Conservation (phyloP, 2,329 filamentous ascomycete species). For the Arachnomyces sp. region DNA sequence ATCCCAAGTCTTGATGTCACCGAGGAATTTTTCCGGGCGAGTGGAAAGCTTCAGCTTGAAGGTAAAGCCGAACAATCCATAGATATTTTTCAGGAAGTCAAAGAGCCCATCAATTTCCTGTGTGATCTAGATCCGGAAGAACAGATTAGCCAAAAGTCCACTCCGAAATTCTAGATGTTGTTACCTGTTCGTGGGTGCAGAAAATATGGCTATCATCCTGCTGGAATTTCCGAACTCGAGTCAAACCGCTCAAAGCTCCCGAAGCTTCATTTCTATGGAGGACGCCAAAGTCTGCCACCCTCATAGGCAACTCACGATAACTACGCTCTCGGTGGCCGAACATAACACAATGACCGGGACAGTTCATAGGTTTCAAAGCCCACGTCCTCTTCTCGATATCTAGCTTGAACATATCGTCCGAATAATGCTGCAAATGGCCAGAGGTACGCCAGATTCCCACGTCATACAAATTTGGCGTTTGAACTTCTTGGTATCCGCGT, state of each 20-base stretch:
- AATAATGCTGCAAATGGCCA: conserved; percentile 88
- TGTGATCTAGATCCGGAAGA: conserved; percentile 39
- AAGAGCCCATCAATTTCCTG: conserved; percentile 75
- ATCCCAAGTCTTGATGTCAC: conserved; percentile 80
- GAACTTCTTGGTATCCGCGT: conserved; percentile 89
- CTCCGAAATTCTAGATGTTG: neutral
- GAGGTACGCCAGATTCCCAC: conserved; percentile 87
- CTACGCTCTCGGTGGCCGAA: conserved; percentile 76
- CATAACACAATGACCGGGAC: conserved; percentile 84
- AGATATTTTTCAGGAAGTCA: conserved; percentile 73
- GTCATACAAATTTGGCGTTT: conserved; percentile 95
- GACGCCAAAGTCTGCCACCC: conserved; percentile 92
- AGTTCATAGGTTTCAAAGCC: conserved; percentile 96
- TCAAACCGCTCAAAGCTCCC: conserved; percentile 81
- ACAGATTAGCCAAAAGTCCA: conserved; percentile 1
- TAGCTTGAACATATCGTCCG: conserved; percentile 93
- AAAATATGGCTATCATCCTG: conserved; percentile 97
- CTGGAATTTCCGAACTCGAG: conserved; percentile 85
- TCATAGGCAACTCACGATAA: conserved; percentile 82
- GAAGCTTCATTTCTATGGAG: conserved; percentile 93
- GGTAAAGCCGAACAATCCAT: conserved; percentile 74
- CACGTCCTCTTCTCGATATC: conserved; percentile 71
- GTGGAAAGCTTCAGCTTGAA: conserved; percentile 96
- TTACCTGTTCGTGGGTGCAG: conserved; percentile 68
- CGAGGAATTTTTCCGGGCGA: conserved; percentile 78